phyloP scores from a whole-genome alignment of 768 basidiomycete species.

The Suillus subaureus region DNA sequence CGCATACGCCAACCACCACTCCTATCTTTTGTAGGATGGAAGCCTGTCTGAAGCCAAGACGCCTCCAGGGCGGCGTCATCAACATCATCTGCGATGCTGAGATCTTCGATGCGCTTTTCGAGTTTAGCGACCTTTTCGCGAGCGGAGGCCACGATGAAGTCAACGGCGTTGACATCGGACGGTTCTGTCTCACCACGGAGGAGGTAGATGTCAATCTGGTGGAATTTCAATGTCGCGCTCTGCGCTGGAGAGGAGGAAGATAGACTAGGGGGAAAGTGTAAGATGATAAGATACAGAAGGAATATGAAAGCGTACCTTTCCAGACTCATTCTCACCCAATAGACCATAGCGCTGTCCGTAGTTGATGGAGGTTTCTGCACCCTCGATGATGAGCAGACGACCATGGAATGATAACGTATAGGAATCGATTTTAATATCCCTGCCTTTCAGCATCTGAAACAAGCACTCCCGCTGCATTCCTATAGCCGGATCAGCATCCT shows the following conservation, averaged over 20 bases:
- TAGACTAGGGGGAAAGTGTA: slow-evolving; percentile 60
- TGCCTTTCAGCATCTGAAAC: slow-evolving; percentile 82
- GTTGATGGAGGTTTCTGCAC: too few species aligned
- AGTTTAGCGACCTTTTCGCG: too few species aligned
- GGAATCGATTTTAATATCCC: too few species aligned
- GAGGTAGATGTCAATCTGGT: slow-evolving; percentile 98
- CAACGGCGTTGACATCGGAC: slow-evolving; percentile 89
- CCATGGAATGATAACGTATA: too few species aligned
- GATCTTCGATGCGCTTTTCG: slow-evolving; percentile 91
- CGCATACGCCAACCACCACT: too few species aligned
- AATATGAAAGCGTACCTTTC: slow-evolving; percentile 66
- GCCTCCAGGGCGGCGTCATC: slow-evolving; percentile 74
- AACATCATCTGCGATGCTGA: slow-evolving; percentile 82
- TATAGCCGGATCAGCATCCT: slow-evolving; percentile 31
- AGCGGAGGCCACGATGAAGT: too few species aligned
- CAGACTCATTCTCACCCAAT: too few species aligned
- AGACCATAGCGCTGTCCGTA: too few species aligned
- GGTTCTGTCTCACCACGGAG: slow-evolving; percentile 96
- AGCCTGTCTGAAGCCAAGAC: too few species aligned
- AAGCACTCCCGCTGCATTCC: slow-evolving; percentile 89
- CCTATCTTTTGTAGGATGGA: too few species aligned
- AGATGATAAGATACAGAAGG: slow-evolving; percentile 10
- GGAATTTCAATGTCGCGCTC: slow-evolving; percentile 93
- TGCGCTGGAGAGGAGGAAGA: slow-evolving; percentile 92
- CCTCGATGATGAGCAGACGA: too few species aligned